A percentile compares a stretch with the other conserved stretches of the same genome.
Evolutionary conservation across 495 filamentous ascomycete species (phyloP).

Genomic region (Lindgomyces ingoldianus): DNA sequence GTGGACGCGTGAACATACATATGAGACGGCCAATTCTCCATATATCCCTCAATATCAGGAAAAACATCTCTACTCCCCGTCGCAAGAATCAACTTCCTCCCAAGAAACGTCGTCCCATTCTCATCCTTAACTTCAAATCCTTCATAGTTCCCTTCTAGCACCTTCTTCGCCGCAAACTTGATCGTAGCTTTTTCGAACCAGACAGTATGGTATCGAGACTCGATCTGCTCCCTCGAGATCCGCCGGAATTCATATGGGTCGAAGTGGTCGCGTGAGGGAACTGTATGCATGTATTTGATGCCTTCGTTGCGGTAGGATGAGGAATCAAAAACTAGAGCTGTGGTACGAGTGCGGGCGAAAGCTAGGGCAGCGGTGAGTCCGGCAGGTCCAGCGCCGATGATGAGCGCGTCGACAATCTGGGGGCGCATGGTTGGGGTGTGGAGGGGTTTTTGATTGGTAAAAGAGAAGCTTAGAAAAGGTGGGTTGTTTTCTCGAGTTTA

Average conservation of each 20-base stretch:
- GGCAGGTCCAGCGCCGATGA: conserved; percentile 61
- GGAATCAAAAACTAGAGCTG: conserved; percentile 55
- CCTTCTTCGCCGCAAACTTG: conserved; percentile 23
- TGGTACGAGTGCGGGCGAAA: conserved; percentile 53
- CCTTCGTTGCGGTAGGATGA: conserved; percentile 53
- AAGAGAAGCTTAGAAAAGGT: too few relatives aligned
- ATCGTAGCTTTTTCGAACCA: conserved; percentile 45
- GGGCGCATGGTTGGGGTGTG: too few relatives aligned
- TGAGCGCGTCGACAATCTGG: conserved; percentile 51
- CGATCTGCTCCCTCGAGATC: conserved; percentile 44
- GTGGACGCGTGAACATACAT: not conserved
- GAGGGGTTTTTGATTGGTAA: too few relatives aligned
- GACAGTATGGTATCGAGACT: conserved; percentile 50
- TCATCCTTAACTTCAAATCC: conserved; percentile 30
- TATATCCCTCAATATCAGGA: conserved; percentile 28
- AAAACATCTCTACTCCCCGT: conserved; percentile 29
- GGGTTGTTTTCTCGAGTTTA: too few relatives aligned
- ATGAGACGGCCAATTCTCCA: conserved; percentile 19
- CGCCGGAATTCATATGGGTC: conserved; percentile 35
- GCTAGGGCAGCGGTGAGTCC: conserved; percentile 53
- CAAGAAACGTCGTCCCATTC: conserved; percentile 15
- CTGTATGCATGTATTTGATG: conserved; percentile 55
- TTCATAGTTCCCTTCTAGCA: not conserved
- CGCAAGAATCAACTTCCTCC: conserved; percentile 30
- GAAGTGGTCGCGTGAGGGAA: conserved; percentile 52